Evolutionary conservation across 176 grass and related monocot genomes (phyloP), one percentile per base, ranked within the genome.

Genomic region (Oryza meridionalis): DNA sequence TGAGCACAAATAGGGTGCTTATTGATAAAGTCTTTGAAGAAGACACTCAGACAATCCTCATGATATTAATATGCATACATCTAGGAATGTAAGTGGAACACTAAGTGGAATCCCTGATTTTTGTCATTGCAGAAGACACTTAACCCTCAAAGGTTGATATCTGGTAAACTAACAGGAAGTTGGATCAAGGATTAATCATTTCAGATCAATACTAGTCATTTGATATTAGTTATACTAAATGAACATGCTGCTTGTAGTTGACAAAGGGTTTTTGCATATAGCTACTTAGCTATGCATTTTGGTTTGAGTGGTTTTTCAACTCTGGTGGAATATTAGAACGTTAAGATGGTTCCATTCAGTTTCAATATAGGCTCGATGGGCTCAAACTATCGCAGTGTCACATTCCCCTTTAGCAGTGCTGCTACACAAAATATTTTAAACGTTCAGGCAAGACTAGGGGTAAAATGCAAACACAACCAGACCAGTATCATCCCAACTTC

Each of bases 171-270:
- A 3, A 14, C 40, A 25, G 16, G 9, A 32, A 26, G 44, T 67
- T 2, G 67, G 45, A 87, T 81, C 12, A 49, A 76, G 65, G 8
- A 59, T 26, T 46, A 47, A 19, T 61, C 26, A 21, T 35, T 8
- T 69, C 10, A 70, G 6, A 76, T 8, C 51, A 58, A 58, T 21
- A 21, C 17, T 47, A 38, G 19, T 61, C 19, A 38, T 37, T 5
- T 69, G 4, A 63, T 4, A 76, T 58, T 67, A 68, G 33, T 11
- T 68, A 75, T 46, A 22, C 63, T 67, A 37, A 29, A 43, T 43
- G 37, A 80, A 13, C 58, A 73, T 86, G 15, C 21, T 43, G 29
- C 44, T 65, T 73, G 53, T 47, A 21, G 11, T 15, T 69, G 47
- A 62, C 5, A 46, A 69, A 61, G 81, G 61, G 25, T 26, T 49